Conservation (phyloP, 176 grass and related monocot species). For the Ananas comosus region DNA sequence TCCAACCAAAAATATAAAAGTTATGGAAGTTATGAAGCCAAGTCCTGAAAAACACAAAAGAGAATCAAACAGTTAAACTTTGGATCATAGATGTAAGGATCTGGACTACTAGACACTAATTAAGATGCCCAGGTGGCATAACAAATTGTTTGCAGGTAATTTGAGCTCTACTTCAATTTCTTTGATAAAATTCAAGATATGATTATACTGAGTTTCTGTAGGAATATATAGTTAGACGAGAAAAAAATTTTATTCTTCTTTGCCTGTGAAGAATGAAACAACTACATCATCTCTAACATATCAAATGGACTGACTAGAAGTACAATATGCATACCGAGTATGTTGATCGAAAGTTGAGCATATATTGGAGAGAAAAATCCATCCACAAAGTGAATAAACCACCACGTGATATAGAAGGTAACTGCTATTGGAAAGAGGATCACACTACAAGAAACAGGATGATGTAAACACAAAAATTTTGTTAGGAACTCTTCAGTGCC, state of each 20-base stretch:
- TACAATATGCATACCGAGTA: conserved; percentile 50
- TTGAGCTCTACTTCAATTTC: background rate
- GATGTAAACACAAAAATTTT: background rate
- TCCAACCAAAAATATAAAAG: conserved; percentile 77
- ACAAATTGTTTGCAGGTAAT: background rate
- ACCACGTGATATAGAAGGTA: conserved; percentile 85
- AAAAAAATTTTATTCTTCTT: background rate
- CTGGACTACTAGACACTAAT: background rate
- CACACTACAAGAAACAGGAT: conserved; percentile 33
- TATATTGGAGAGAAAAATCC: conserved; percentile 78
- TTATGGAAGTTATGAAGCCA: conserved; percentile 71
- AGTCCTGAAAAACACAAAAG: conserved; percentile 39
- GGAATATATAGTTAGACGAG: background rate
- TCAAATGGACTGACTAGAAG: background rate
- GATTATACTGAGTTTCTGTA: background rate
- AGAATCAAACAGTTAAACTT: background rate
- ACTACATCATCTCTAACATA: background rate
- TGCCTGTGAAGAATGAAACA: background rate
- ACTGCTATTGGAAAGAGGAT: conserved; percentile 75
- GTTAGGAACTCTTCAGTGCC: background rate
- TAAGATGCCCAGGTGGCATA: background rate
- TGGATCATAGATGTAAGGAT: background rate
- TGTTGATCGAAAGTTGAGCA: conserved; percentile 49
- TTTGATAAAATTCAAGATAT: background rate
- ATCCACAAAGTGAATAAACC: conserved; percentile 77